A percentile compares a stretch with the other conserved stretches of the same genome.
phyloP scores from a whole-genome alignment of 768 basidiomycete species.

The Leccinum sublutescens region DNA sequence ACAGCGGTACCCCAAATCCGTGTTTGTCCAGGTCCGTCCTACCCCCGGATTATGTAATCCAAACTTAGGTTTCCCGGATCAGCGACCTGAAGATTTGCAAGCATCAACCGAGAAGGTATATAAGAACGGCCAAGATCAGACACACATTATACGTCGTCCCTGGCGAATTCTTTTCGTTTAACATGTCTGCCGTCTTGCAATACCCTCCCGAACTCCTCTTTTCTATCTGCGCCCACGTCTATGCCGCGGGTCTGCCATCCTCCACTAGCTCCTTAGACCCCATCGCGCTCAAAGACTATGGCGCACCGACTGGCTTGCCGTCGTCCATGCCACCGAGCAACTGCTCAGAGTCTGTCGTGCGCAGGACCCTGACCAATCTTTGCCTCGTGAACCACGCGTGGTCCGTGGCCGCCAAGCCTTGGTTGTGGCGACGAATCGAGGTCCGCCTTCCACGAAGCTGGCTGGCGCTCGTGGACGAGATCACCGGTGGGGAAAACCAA shows the following conservation, averaged over 20 bases:
- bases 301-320: slow-evolving; percentile 59
- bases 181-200: slow-evolving; percentile 34
- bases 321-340: slow-evolving; percentile 70
- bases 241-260: slow-evolving; percentile 59
- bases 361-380: slow-evolving; percentile 65
- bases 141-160: neutral
- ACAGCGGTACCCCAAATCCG: slow-evolving; percentile 6
- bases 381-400: slow-evolving; percentile 77
- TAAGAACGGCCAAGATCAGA: slow-evolving; percentile 1
- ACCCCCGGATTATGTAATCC: slow-evolving; percentile 25
- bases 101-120: slow-evolving; percentile 7
- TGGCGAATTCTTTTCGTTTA: neutral
- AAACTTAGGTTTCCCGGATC: neutral
- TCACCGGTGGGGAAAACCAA: slow-evolving; percentile 66
- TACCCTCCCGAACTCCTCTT: slow-evolving; percentile 74
- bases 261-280: slow-evolving; percentile 66
- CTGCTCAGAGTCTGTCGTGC: slow-evolving; percentile 66
- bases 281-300: slow-evolving; percentile 44
- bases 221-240: slow-evolving; percentile 71
- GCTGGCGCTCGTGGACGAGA: slow-evolving; percentile 78
- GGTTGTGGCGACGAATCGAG: slow-evolving; percentile 83
- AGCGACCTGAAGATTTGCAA: slow-evolving; percentile 1
- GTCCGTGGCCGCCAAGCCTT: slow-evolving; percentile 83
- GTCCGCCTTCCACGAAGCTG: slow-evolving; percentile 82
- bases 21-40: slow-evolving; percentile 2